Evolutionary conservation across 306 rosid species (phyloP), one percentile per base, ranked within the genome.

Genomic region (Prinsepia uniflora): DNA sequence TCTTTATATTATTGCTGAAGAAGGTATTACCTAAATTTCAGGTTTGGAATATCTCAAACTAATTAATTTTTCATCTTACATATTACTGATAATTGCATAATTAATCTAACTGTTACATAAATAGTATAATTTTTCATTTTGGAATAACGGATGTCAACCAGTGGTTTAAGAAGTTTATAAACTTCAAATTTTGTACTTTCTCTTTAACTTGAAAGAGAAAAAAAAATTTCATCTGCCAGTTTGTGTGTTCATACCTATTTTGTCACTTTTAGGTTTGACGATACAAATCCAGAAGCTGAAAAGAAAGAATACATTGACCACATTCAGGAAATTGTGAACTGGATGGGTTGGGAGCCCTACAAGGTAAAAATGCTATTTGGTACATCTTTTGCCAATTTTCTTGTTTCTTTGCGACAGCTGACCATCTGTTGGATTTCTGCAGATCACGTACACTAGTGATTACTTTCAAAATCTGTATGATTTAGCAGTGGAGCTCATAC

Each of bases 341-440:
- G 99, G 99, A 95, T 95, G 95, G 99, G 97, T 67, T 95, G 97
- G 99, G 86, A 95, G 79, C 99, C 99, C 11, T 79, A 68, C 67
- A 89, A 91, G 99, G 98, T 89, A 80, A 71, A 14, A 36, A 49
- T 13, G 60, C 45, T 76, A 39, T 62, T 76, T 76, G 17, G 36
- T 22, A 22, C 15, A 53, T 68, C 36, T 30, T 70, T 15, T 42
- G 24, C 60, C 40, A 45, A 63, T 53, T 22, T 6, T 63, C 17
- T 68, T 62, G 30, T 70, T 61, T 52, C 68, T 9, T 70, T 71
- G 30, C 6, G 4, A 17, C 12, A 11, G 24, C 63, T 79, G 71
- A 53, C 20, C 20, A 8, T 20, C 36, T 75, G 52, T 52, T 56
- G 72, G 77, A 48, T 74, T 55, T 65, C 46, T 71, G 78, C 70